These are phyloP conservation scores for Flaveria sonorensis DNA, from an alignment of 129 eudicot genomes.

Conservation along the genomic window DNA sequence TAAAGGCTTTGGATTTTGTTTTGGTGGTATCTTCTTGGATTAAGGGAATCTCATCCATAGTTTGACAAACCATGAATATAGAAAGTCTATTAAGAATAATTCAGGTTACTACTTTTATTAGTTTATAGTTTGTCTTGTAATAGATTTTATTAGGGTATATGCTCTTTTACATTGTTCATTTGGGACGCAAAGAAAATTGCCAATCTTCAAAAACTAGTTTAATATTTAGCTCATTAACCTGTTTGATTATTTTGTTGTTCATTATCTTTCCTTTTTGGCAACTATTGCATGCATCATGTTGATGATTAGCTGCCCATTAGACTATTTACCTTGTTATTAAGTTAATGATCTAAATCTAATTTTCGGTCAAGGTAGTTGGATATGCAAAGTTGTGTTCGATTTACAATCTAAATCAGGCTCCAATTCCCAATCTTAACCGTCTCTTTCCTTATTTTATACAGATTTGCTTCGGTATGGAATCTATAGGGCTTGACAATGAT, in stretches of 20 bases:
- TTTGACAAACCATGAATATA: background rate
- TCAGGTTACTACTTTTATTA: background rate
- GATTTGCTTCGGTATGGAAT: conserved; percentile 35
- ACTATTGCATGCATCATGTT: too few relatives aligned
- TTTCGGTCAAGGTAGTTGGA: too few relatives aligned
- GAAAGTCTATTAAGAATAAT: conserved; percentile 20
- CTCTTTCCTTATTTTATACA: background rate
- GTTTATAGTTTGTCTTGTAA: conserved; percentile 4
- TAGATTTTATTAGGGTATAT: too few relatives aligned
- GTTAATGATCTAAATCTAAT: background rate
- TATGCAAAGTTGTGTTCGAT: too few relatives aligned
- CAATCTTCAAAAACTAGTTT: background rate
- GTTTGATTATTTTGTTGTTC: background rate
- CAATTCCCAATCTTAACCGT: background rate
- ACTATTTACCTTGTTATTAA: background rate
- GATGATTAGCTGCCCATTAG: too few relatives aligned
- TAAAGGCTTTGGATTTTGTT: conserved; percentile 6
- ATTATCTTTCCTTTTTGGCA: background rate
- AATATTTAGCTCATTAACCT: conserved; percentile 4
- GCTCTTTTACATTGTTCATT: too few relatives aligned
- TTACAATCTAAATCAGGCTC: too few relatives aligned
- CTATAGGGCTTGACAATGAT: conserved; percentile 32
- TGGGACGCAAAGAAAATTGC: too few relatives aligned
- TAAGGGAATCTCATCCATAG: background rate
- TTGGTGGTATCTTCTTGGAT: conserved; percentile 6